phyloP scores from a whole-genome alignment of 106 monocot genomes.

The Amphibolis antarctica region DNA sequence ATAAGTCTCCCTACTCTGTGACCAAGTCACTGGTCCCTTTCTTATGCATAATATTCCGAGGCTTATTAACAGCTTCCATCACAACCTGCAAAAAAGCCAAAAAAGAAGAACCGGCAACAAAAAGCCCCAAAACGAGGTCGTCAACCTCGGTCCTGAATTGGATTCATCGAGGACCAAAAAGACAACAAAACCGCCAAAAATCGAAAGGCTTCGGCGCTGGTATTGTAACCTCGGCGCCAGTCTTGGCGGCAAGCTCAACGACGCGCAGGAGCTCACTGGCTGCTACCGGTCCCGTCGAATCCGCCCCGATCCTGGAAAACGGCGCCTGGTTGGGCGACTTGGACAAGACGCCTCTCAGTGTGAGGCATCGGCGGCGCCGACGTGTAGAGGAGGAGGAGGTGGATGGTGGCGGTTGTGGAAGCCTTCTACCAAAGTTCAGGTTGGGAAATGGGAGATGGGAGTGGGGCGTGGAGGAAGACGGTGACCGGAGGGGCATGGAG shows the following conservation, averaged over 20 bases:
- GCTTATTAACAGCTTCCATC: slow-evolving; percentile 94
- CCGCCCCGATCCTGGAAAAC: slow-evolving; percentile 55
- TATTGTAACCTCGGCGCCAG: slow-evolving; percentile 64
- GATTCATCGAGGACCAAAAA: not conserved
- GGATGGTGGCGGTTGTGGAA: not conserved
- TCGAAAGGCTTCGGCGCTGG: not conserved
- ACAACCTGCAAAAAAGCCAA: slow-evolving; percentile 52
- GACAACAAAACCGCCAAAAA: not conserved
- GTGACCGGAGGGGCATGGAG: not conserved
- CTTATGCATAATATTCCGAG: slow-evolving; percentile 81
- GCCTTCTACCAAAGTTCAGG: not conserved
- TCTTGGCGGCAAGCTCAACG: slow-evolving; percentile 65
- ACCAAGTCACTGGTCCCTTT: slow-evolving; percentile 78
- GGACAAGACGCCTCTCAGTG: not conserved
- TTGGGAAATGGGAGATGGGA: not conserved
- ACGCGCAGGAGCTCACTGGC: slow-evolving; percentile 63
- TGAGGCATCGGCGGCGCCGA: not conserved
- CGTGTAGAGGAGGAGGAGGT: not conserved
- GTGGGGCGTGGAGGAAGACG: not conserved
- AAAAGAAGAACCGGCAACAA: not conserved
- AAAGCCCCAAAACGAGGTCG: not conserved
- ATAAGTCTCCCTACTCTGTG: slow-evolving; percentile 53
- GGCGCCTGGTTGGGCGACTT: slow-evolving; percentile 1
- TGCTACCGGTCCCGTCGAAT: slow-evolving; percentile 62
- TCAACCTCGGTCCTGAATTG: not conserved